Conservation (phyloP, 2,329 filamentous ascomycete species). For the Phoma herbarum region DNA sequence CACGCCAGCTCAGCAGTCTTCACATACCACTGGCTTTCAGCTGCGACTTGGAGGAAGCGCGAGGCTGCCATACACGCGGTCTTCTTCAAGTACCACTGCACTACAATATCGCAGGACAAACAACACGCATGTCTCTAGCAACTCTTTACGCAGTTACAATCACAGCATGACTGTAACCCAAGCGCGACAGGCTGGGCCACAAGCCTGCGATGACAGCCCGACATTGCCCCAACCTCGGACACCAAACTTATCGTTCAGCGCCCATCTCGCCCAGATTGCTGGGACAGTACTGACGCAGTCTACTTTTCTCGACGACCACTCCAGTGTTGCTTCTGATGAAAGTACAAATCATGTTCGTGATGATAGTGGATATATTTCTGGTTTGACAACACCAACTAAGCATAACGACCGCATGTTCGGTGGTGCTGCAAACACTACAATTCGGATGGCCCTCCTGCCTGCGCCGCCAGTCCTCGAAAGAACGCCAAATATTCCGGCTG, state of each 20-base stretch:
- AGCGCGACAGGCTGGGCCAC: neutral
- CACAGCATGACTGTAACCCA: neutral
- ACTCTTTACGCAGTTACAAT: neutral
- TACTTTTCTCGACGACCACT: neutral
- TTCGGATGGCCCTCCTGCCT: neutral
- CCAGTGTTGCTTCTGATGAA: neutral
- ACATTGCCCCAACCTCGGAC: neutral
- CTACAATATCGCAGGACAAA: neutral
- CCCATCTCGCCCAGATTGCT: neutral
- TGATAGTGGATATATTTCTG: slow-evolving; percentile 3
- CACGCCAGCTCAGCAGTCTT: neutral
- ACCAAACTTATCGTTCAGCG: neutral
- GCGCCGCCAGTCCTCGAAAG: neutral
- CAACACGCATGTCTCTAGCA: neutral
- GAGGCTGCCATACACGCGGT: neutral
- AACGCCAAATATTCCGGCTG: neutral
- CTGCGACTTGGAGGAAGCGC: neutral
- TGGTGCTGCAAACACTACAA: neutral
- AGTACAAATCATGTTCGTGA: neutral
- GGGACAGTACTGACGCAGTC: neutral
- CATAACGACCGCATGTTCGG: neutral
- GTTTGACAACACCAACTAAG: neutral
- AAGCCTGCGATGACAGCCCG: neutral
- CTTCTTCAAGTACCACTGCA: neutral
- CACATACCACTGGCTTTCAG: neutral